Base-by-base conservation (phyloP, 805 yeast species). In the Monosporozyma yasuniensis region DNA sequence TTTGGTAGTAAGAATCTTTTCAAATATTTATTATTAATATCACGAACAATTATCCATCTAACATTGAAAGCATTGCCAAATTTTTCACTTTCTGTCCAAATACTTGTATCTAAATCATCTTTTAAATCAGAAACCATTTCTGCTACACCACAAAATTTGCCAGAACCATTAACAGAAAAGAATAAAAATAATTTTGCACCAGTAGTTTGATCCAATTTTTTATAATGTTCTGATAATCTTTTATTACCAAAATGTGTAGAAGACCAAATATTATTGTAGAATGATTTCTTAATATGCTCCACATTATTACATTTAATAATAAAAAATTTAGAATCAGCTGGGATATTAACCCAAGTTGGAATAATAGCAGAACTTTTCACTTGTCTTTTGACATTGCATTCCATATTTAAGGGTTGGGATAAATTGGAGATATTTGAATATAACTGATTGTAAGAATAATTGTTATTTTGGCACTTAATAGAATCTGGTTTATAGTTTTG, bases 91-190 rank as follows among this genome's bases (percentile, higher is more conserved):
- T 72, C 69, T 44, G 70, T 72, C 81, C 83, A 77, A 30, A 57
- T 52, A 48, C 72, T 68, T 23, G 73, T 67, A 44, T 59, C 64
- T 2, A 68, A 60, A 49, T 58, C 54, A 21, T 54, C 55, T 57
- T 34, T 59, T 53, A 55, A 56, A 54, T 51, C 56, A 0, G 71
- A 64, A 1, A 57, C 63, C 83, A 81, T 78, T 56, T 77, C 78
- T 7, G 80, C 79, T 16, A 79, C 69, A 0, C 83, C 84, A 61
- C 81, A 77, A 56, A 79, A 79, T 51, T 70, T 72, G 0, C 83
- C 82, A 12, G 80, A 75, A 2, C 72, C 72, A 57, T 80, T 80
- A 1, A 79, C 83, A 55, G 80, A 79, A 56, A 79, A 80, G 54
- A 80, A 73, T 23, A 81, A 61, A 54, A 69, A 76, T 0, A 81